Evolutionary conservation across 169 alveolate genomes (phyloP).

Genomic region (Plasmodium chabaudi): DNA sequence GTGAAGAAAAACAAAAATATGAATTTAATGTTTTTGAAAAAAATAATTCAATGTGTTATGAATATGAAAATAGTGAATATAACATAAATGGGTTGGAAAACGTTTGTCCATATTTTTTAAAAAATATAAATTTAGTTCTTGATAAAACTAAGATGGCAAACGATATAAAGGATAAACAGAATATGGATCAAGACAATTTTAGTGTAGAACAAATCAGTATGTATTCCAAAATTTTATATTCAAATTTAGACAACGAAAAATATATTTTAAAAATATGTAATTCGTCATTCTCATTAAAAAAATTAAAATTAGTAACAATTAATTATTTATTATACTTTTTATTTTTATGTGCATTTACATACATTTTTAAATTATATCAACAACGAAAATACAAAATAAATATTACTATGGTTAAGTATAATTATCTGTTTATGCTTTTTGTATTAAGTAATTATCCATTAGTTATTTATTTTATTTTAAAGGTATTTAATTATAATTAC

Average conservation of each 20-base stretch:
- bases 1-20: not conserved
- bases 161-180: conserved; percentile 38
- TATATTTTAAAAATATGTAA: conserved; percentile 73
- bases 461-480: conserved; percentile 50
- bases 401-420: conserved; percentile 65
- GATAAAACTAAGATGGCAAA: conserved; percentile 35
- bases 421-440: conserved; percentile 72
- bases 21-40: not conserved
- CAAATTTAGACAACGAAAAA: conserved; percentile 71
- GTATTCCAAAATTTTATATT: conserved; percentile 55
- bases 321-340: conserved; percentile 47
- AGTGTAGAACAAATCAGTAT: conserved; percentile 65
- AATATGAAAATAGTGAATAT: not conserved
- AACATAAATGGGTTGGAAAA: not conserved
- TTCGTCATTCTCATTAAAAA: conserved; percentile 55
- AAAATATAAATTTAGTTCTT: conserved; percentile 23
- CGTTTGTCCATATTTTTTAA: conserved; percentile 27
- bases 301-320: conserved; percentile 36
- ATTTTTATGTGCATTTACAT: conserved; percentile 49
- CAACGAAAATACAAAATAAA: conserved; percentile 28
- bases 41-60: not conserved
- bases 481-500: conserved; percentile 64
- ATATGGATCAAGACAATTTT: conserved; percentile 42
- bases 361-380: conserved; percentile 61
- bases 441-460: conserved; percentile 60